These are phyloP conservation scores for Pecoramyces ruminantium DNA, from an alignment of 192 early-diverging fungal species.

Conservation along the genomic window DNA sequence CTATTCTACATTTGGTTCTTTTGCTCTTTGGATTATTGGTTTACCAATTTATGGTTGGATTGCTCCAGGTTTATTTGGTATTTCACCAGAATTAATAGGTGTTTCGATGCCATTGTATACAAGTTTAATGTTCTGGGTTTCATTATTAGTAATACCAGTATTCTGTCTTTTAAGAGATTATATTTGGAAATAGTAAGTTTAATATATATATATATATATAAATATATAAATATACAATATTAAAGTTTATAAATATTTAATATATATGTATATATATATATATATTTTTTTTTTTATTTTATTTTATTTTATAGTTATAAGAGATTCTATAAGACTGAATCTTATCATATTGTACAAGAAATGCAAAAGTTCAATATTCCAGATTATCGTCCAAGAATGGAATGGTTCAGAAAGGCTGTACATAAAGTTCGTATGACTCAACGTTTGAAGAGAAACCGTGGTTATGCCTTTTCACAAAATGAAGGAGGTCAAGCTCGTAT, in stretches of 20 bases:
- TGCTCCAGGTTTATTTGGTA: conserved; percentile 39
- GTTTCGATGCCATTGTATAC: conserved; percentile 15
- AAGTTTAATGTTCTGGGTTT: conserved; percentile 63
- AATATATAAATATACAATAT: too few relatives aligned
- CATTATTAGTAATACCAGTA: conserved; percentile 68
- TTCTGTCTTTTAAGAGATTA: conserved; percentile 76
- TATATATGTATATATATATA: conserved; percentile 2
- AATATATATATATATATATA: too few relatives aligned
- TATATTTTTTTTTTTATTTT: conserved; percentile 1
- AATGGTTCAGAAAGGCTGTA: conserved; percentile 96
- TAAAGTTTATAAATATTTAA: neutral
- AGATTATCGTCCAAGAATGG: conserved; percentile 93
- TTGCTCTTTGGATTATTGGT: conserved; percentile 47
- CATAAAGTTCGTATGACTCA: conserved; percentile 90
- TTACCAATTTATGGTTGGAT: conserved; percentile 65
- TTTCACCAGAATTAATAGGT: conserved; percentile 32
- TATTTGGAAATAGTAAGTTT: conserved; percentile 81
- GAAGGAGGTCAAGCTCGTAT: conserved; percentile 81
- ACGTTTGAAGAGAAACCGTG: conserved; percentile 76
- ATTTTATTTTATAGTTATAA: too few relatives aligned
- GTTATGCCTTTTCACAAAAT: conserved; percentile 96
- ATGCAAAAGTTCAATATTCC: conserved; percentile 99
- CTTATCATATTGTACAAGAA: conserved; percentile 96
- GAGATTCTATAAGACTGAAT: conserved; percentile 59
- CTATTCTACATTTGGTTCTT: conserved; percentile 62